phyloP scores from a whole-genome alignment of 371 early-diverging fungal species.

The Chytridiales sp. region DNA sequence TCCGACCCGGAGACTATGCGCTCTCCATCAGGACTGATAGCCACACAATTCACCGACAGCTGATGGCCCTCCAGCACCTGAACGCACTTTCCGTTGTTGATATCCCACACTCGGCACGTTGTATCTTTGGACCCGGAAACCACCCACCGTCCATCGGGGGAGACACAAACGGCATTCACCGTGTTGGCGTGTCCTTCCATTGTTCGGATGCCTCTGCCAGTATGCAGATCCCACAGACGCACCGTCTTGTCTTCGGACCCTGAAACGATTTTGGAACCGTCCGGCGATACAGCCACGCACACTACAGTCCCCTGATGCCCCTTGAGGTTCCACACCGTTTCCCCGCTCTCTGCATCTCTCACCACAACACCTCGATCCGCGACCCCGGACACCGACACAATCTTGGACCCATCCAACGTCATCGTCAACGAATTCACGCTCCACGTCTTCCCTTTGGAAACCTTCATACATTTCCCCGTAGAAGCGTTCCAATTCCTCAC shows the following conservation, averaged over 20 bases:
- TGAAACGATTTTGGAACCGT: constrained; percentile 9
- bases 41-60: constrained; percentile 89
- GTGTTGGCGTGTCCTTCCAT: constrained; percentile 64
- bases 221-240: constrained; percentile 31
- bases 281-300: constrained; percentile 55
- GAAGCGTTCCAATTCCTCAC: constrained; percentile 21
- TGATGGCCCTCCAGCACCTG: constrained; percentile 86
- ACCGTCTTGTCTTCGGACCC: constrained; percentile 24
- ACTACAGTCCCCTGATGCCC: constrained; percentile 69
- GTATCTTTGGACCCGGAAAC: constrained; percentile 86
- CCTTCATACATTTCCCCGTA: constrained; percentile 21
- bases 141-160: constrained; percentile 72
- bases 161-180: constrained; percentile 46
- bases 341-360: constrained; percentile 66
- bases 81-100: constrained; percentile 60
- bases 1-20: constrained; percentile 89
- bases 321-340: constrained; percentile 46
- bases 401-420: constrained; percentile 77
- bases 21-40: constrained; percentile 79
- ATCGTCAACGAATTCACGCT: constrained; percentile 73
- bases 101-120: constrained; percentile 81
- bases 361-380: constrained; percentile 36
- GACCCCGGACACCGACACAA: constrained; percentile 84
- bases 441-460: constrained; percentile 13
- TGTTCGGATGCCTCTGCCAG: constrained; percentile 32